Evolutionary conservation across 108 stramenopile genomes (phyloP).

Genomic region (Cyclostephanos invisitatus): DNA sequence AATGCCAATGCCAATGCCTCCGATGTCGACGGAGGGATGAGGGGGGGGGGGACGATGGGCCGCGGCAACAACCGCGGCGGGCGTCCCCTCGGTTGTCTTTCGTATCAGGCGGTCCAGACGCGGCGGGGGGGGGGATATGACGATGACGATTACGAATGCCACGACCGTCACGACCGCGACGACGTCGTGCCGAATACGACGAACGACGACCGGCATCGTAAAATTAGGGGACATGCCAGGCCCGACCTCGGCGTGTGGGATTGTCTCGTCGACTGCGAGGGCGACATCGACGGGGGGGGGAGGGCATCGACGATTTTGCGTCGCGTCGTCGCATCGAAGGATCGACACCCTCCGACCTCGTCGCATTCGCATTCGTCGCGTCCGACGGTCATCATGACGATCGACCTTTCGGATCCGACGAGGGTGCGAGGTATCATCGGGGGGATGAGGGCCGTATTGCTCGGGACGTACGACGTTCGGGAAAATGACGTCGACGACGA

Average conservation of each 20-base stretch:
- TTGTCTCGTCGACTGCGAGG: constrained; percentile 40
- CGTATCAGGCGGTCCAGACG: constrained; percentile 75
- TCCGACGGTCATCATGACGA: constrained; percentile 23
- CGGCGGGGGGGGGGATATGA: constrained; percentile 11
- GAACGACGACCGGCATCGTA: no score
- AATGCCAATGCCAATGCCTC: not conserved
- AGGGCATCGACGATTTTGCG: constrained; percentile 3
- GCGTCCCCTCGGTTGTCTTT: constrained; percentile 26
- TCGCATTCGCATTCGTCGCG: not conserved
- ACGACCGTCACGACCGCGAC: not conserved
- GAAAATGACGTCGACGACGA: constrained; percentile 23
- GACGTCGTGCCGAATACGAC: constrained; percentile 10
- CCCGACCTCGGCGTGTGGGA: constrained; percentile 79
- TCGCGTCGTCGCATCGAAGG: no score
- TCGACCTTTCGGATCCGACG: constrained; percentile 54
- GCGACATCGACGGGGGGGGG: constrained; percentile 18
- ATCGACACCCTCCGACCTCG: constrained; percentile 7
- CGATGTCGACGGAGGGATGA: not conserved
- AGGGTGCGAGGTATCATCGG: constrained; percentile 52
- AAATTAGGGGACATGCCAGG: constrained; percentile 17
- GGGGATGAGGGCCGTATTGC: not conserved
- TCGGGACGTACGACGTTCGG: constrained; percentile 34
- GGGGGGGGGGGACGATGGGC: not conserved
- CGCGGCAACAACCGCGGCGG: not conserved
- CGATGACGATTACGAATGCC: constrained; percentile 4